These are phyloP conservation scores for Babesia caballi DNA, from an alignment of 169 alveolate genomes.

Conservation along the genomic window DNA sequence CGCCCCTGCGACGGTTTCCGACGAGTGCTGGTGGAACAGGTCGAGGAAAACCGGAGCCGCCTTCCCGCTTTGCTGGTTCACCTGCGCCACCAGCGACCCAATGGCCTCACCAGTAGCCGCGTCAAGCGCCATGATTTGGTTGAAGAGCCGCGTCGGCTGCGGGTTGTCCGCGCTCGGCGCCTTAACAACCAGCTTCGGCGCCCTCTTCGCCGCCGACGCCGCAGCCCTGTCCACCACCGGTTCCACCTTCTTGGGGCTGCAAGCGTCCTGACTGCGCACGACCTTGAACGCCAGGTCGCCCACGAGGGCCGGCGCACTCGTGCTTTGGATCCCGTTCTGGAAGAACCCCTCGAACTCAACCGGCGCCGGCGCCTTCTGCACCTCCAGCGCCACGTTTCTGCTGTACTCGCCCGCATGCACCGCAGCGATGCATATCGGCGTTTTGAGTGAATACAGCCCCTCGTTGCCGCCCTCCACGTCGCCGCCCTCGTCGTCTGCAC, in stretches of 20 bases:
- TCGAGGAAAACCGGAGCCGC: slow-evolving; percentile 60
- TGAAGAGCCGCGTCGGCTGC: neutral
- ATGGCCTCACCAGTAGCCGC: slow-evolving; percentile 64
- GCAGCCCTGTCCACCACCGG: neutral
- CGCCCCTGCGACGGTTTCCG: slow-evolving; percentile 37
- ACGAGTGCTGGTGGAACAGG: slow-evolving; percentile 42
- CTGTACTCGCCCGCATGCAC: slow-evolving; percentile 81
- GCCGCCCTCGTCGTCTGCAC: slow-evolving; percentile 20
- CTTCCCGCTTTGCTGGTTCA: slow-evolving; percentile 46
- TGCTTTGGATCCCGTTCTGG: slow-evolving; percentile 77
- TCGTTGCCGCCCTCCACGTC: slow-evolving; percentile 80
- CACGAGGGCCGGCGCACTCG: slow-evolving; percentile 63
- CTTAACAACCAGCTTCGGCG: neutral
- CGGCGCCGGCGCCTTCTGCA: slow-evolving; percentile 72
- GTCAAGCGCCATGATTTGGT: slow-evolving; percentile 20
- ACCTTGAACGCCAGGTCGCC: slow-evolving; percentile 71
- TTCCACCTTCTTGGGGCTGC: slow-evolving; percentile 48
- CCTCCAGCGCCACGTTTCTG: slow-evolving; percentile 57
- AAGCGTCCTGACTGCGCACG: slow-evolving; percentile 61
- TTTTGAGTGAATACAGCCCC: slow-evolving; percentile 79
- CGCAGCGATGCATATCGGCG: slow-evolving; percentile 84
- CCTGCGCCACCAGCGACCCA: slow-evolving; percentile 35
- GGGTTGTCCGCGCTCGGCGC: neutral
- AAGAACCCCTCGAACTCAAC: slow-evolving; percentile 76
- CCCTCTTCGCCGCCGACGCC: neutral